These are phyloP conservation scores for Excoecaria agallocha DNA, from an alignment of 345 rosid species.

Conservation along the genomic window DNA sequence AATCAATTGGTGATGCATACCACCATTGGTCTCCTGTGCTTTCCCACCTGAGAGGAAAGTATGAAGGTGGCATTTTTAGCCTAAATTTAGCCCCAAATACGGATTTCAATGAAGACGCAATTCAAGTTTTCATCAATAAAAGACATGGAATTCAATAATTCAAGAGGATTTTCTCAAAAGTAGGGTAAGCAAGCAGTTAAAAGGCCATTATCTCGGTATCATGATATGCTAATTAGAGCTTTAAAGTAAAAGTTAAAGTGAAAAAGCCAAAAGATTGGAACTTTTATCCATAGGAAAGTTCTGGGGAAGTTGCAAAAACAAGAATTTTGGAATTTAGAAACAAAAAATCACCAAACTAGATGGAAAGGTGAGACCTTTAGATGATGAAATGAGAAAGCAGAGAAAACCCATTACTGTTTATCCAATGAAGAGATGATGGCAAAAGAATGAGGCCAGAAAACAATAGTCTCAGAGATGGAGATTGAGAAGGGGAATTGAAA, in stretches of 20 bases:
- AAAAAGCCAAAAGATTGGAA: not conserved
- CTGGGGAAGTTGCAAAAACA: slow-evolving; percentile 4
- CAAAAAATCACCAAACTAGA: not conserved
- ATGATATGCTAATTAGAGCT: not conserved
- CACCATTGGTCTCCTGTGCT: slow-evolving; percentile 99
- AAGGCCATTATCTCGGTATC: not conserved
- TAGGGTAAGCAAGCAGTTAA: not conserved
- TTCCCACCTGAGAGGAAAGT: slow-evolving; percentile 96
- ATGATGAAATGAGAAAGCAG: not conserved
- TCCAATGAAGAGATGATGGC: not conserved
- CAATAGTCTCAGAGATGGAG: not conserved
- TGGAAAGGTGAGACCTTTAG: not conserved
- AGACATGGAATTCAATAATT: slow-evolving; percentile 4
- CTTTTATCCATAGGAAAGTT: slow-evolving; percentile 2
- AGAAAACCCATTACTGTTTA: not conserved
- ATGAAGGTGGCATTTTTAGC: slow-evolving; percentile 56
- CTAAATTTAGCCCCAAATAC: not conserved
- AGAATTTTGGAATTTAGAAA: slow-evolving; percentile 18
- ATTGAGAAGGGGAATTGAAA: not conserved
- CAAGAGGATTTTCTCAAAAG: slow-evolving; percentile 1
- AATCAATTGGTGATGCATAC: slow-evolving; percentile 94
- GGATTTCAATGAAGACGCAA: slow-evolving; percentile 8
- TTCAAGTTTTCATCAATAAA: slow-evolving; percentile 13
- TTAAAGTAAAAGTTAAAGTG: not conserved
- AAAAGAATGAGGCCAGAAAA: not conserved